These are phyloP conservation scores for Fraxinus dipetala DNA, from an alignment of 305 asterid genomes.

Conservation along the genomic window DNA sequence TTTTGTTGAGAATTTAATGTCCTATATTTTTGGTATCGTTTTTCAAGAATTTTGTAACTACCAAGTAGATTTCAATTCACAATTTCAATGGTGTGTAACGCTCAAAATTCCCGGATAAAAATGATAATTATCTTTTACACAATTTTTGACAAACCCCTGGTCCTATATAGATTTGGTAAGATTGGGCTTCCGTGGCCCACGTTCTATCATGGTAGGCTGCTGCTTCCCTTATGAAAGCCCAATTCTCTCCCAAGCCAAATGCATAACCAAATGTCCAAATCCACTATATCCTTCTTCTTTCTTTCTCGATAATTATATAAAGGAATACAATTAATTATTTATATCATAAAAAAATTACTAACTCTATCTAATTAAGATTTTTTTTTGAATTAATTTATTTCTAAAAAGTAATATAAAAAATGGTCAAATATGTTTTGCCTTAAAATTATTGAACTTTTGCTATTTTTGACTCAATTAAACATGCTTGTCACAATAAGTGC, in stretches of 20 bases:
- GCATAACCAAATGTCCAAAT: background rate
- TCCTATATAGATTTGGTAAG: background rate
- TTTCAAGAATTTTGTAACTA: too few species aligned
- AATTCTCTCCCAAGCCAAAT: background rate
- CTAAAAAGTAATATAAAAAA: too few species aligned
- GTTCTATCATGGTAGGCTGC: background rate
- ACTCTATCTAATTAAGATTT: background rate
- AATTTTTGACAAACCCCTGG: background rate
- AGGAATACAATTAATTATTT: background rate
- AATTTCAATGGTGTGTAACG: too few species aligned
- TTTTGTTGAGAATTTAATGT: too few species aligned
- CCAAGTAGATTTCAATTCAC: too few species aligned
- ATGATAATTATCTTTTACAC: background rate
- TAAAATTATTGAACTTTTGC: too few species aligned
- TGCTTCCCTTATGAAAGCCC: background rate
- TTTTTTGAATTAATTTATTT: too few species aligned
- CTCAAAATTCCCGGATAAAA: background rate
- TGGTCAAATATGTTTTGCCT: background rate
- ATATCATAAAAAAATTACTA: too few species aligned
- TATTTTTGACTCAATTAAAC: too few species aligned
- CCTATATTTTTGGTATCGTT: too few species aligned
- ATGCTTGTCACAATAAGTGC: too few species aligned
- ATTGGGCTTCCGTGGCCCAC: background rate
- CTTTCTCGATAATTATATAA: background rate
- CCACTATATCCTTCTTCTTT: background rate